Conservation (phyloP, 2,329 filamentous ascomycete species). For the Colletotrichum spaethianum region DNA sequence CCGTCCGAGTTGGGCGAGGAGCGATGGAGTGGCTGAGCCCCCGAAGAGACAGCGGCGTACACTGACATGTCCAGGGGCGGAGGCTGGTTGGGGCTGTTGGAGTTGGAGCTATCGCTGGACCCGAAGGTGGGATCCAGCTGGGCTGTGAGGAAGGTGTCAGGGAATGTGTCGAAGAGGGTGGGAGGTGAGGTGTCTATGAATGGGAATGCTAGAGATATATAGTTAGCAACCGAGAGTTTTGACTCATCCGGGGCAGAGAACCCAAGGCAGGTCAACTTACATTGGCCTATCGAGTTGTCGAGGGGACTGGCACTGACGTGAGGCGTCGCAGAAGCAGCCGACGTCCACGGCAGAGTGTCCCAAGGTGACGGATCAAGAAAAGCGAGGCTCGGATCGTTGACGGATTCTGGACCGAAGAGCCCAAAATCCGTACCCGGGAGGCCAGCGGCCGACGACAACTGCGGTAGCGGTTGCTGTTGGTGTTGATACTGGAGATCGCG, state of each 20-base stretch:
- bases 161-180: conserved; percentile 37
- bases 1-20: conserved; percentile 31
- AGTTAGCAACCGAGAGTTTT: not conserved
- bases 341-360: conserved; percentile 36
- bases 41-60: conserved; percentile 12
- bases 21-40: conserved; percentile 13
- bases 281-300: conserved; percentile 31
- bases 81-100: conserved; percentile 38
- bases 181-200: conserved; percentile 34
- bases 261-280: not conserved
- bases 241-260: conserved; percentile 11
- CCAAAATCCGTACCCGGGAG: conserved; percentile 35
- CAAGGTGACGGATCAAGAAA: conserved; percentile 33
- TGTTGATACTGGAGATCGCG: conserved; percentile 18
- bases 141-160: conserved; percentile 2
- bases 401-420: conserved; percentile 29
- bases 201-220: conserved; percentile 29
- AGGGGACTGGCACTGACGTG: conserved; percentile 36
- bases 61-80: conserved; percentile 33
- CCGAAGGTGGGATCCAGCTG: conserved; percentile 28
- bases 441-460: conserved; percentile 29
- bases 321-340: conserved; percentile 23
- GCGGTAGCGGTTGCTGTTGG: not conserved
- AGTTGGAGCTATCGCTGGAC: conserved; percentile 29
- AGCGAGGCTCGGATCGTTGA: conserved; percentile 33